Percentiles rank a stretch among this genome's conserved stretches.
phyloP scores from a whole-genome alignment of 2,329 filamentous ascomycete genomes.

The Diaporthe vaccinii region DNA sequence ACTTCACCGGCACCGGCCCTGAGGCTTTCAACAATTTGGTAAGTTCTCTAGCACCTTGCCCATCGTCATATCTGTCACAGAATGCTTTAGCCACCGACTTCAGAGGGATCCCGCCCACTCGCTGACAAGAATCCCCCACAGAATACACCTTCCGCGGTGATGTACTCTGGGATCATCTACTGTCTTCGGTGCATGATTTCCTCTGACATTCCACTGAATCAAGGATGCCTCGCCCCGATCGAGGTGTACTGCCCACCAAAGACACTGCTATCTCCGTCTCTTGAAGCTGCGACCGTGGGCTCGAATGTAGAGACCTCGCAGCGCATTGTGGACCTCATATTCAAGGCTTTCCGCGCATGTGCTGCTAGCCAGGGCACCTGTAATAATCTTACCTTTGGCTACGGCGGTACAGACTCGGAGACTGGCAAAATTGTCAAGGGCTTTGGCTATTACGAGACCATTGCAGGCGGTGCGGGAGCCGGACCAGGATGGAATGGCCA shows the following conservation, averaged over 20 bases:
- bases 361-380: constrained; percentile 48
- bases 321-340: constrained; percentile 48
- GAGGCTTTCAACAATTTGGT: constrained; percentile 74
- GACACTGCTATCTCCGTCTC: constrained; percentile 49
- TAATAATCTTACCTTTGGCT: constrained; percentile 49
- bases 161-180: constrained; percentile 52
- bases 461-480: constrained; percentile 45
- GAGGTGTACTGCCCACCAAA: constrained; percentile 46
- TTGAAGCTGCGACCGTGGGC: constrained; percentile 46
- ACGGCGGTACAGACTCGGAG: constrained; percentile 41
- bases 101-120: not conserved
- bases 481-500: constrained; percentile 43
- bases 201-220: constrained; percentile 50
- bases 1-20: constrained; percentile 78
- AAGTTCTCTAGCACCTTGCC: not conserved
- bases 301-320: constrained; percentile 48
- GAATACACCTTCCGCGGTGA: constrained; percentile 58
- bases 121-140: not conserved
- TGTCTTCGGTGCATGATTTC: constrained; percentile 46
- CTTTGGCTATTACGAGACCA: constrained; percentile 43
- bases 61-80: constrained; percentile 28
- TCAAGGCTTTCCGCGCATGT: constrained; percentile 47
- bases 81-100: constrained; percentile 67
- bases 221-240: constrained; percentile 48
- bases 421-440: constrained; percentile 10